Evolutionary conservation across 1,284 basidiomycete species (phyloP).

Genomic region (Fistulina hepatica): DNA sequence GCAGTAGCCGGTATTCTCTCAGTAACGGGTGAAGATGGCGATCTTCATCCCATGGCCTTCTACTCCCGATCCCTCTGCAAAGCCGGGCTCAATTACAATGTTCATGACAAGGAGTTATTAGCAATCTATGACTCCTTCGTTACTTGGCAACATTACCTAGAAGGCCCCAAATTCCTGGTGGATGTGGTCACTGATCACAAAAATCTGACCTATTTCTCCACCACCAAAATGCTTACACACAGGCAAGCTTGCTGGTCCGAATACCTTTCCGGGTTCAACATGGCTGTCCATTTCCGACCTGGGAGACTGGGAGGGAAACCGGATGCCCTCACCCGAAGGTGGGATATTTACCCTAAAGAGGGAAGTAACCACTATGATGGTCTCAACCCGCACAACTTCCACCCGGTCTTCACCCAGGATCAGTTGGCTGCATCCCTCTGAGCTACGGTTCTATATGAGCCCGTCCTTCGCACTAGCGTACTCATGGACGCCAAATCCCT

Average conservation of each 20-base stretch:
- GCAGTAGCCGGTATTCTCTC: constrained; percentile 17
- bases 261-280: constrained; percentile 6
- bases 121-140: constrained; percentile 21
- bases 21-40: constrained; percentile 4
- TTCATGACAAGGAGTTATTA: constrained; percentile 30
- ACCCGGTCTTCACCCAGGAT: constrained; percentile 18
- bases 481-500: constrained; percentile 9
- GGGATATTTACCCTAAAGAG: constrained; percentile 16
- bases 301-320: constrained; percentile 16
- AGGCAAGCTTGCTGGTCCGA: constrained; percentile 6
- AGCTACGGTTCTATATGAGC: constrained; percentile 9
- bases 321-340: constrained; percentile 21
- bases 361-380: constrained; percentile 17
- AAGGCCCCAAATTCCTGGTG: constrained; percentile 4
- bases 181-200: constrained; percentile 17
- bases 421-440: constrained; percentile 14
- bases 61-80: constrained; percentile 22
- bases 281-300: constrained; percentile 18
- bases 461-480: constrained; percentile 11
- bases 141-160: constrained; percentile 13
- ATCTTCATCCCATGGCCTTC: constrained; percentile 24
- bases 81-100: constrained; percentile 30
- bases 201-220: constrained; percentile 12
- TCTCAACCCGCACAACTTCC: constrained; percentile 20
- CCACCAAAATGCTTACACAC: constrained; percentile 3